Evolutionary conservation across 1,139 yeast genomes (phyloP), one percentile per base, ranked within the genome.

Genomic region (Yarrowia galli): DNA sequence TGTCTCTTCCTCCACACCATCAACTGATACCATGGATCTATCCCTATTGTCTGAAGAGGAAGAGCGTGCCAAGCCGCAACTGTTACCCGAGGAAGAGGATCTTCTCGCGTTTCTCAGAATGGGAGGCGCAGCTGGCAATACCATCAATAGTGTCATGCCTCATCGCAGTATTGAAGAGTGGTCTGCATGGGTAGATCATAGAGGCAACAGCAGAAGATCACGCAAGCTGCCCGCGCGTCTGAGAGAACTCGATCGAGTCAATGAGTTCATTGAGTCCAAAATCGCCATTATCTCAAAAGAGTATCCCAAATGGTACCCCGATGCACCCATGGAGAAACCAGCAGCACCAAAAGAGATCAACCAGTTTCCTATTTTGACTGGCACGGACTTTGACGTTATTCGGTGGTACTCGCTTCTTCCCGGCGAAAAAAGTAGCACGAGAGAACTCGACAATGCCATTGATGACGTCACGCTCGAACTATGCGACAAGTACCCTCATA

Each of bases 111-210:
- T 25, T 28, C 28, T 32, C 15, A 6, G 32, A 0, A n/a, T 18
- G 12, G 38, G 48, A 25, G 25, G 15, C n/a, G 23, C 63, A n/a
- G 25, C 63, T 3, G 48, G 63, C 3, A 54, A 38, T 15, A 20
- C 25, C 7, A 25, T 56, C 48, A 40, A 56, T 40, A 18, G 15
- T 25, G 16, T 56, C 48, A 56, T 56, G 63, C 63, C 63, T 3
- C 63, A 56, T 35, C 48, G 63, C 13, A 56, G 63, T 16, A 56
- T 56, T 28, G 48, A 28, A 9, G 63, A 56, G 48, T 56, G 63
- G 63, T 25, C 63, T 25, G 63, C 38, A 13, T 56, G 63, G 63
- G 42, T 56, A 8, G 38, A 18, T 7, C 38, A 40, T 7, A 22
- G 22, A 22, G 46, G 38, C 10, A 48, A 48, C 22, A 48, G 38